A percentile compares a stretch with the other conserved stretches of the same genome.
These are phyloP conservation scores for Pleurostoma richardsiae DNA, from an alignment of 2,329 filamentous ascomycete genomes.

Conservation along the genomic window DNA sequence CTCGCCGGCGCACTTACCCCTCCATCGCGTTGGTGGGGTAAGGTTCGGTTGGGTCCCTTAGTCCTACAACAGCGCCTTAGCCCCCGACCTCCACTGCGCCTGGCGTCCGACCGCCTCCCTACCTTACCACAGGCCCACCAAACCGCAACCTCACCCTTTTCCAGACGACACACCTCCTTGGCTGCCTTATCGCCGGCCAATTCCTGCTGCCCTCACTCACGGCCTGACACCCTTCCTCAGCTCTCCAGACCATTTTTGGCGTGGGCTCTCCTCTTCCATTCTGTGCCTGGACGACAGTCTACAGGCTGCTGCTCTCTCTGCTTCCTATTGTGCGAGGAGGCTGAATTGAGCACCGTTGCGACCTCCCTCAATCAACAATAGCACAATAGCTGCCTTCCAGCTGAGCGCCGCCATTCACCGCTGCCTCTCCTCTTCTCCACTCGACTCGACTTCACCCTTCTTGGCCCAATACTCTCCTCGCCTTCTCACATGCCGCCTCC, in stretches of 20 bases:
- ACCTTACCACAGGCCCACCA: neutral
- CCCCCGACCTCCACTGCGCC: neutral
- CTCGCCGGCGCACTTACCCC: too few relatives aligned
- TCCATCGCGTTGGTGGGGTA: neutral
- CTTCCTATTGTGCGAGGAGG: neutral
- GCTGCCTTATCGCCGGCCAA: neutral
- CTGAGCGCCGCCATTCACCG: too few relatives aligned
- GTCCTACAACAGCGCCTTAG: too few relatives aligned
- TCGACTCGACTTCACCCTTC: too few relatives aligned
- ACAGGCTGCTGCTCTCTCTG: neutral
- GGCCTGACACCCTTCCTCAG: neutral
- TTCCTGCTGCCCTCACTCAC: neutral
- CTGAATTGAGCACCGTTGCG: neutral
- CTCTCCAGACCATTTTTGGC: too few relatives aligned
- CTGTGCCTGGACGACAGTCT: neutral
- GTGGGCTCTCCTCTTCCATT: too few relatives aligned
- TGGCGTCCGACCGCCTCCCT: neutral
- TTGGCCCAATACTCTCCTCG: too few relatives aligned
- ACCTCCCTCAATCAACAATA: too few relatives aligned
- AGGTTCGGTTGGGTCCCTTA: neutral
- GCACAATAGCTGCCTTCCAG: too few relatives aligned
- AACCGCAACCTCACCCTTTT: neutral
- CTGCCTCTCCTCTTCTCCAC: too few relatives aligned
- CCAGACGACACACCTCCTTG: neutral
- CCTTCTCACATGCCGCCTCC: too few relatives aligned